These are phyloP conservation scores for Ophiognomonia clavigignenti-juglandacearum DNA, from an alignment of 2,329 filamentous ascomycete genomes.

Conservation along the genomic window DNA sequence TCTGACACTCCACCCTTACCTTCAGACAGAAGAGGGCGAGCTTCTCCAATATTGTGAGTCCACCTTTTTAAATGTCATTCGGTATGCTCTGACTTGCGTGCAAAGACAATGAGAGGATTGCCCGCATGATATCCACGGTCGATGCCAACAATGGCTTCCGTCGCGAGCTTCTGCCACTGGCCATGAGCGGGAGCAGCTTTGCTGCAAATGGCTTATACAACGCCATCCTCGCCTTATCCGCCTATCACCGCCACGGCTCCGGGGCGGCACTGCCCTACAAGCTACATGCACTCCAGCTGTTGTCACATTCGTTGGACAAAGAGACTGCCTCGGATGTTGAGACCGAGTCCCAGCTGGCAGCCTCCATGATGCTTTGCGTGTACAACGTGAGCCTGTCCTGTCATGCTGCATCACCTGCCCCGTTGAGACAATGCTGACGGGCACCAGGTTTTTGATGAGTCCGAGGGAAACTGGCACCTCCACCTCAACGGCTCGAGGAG, in stretches of 20 bases:
- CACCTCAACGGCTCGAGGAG: slow-evolving; percentile 39
- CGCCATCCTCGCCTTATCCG: slow-evolving; percentile 39
- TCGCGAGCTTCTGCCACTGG: slow-evolving; percentile 40
- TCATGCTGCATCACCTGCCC: neutral
- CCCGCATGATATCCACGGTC: slow-evolving; percentile 42
- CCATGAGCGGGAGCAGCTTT: slow-evolving; percentile 28
- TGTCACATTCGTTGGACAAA: slow-evolving; percentile 31
- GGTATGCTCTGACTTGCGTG: neutral
- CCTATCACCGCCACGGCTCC: slow-evolving; percentile 35
- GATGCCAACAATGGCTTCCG: slow-evolving; percentile 42
- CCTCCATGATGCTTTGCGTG: slow-evolving; percentile 47
- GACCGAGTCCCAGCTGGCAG: slow-evolving; percentile 36
- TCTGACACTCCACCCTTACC: slow-evolving; percentile 24
- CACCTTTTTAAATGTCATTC: neutral
- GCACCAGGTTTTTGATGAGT: slow-evolving; percentile 41
- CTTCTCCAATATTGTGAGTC: slow-evolving; percentile 27
- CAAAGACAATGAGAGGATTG: slow-evolving; percentile 34
- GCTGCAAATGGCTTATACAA: slow-evolving; percentile 35
- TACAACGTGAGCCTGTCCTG: slow-evolving; percentile 40
- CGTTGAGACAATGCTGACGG: slow-evolving; percentile 13
- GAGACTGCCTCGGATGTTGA: slow-evolving; percentile 21
- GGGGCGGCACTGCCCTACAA: slow-evolving; percentile 38
- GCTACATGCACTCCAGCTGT: slow-evolving; percentile 32
- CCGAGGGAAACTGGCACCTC: slow-evolving; percentile 39
- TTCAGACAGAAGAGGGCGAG: slow-evolving; percentile 25